Conservation (phyloP, 148 eudicot genomes). For the Dysphania ambrosioides region DNA sequence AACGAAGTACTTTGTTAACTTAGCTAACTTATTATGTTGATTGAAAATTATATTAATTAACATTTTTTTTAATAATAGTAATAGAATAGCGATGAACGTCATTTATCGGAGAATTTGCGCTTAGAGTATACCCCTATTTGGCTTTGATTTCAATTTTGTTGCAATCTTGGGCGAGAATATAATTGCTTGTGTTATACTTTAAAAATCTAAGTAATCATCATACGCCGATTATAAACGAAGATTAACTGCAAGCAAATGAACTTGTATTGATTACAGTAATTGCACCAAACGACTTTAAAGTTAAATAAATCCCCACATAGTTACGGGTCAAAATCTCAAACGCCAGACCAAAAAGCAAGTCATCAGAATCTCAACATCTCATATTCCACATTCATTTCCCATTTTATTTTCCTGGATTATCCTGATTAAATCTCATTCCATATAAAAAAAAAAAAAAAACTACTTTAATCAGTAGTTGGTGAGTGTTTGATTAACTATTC, state of each 20-base stretch:
- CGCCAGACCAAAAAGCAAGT: slow-evolving; percentile 3
- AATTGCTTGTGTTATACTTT: slow-evolving; percentile 21
- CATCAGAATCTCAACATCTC: background rate
- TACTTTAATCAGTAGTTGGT: background rate
- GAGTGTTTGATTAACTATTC: slow-evolving; percentile 19
- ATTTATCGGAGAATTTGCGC: too few relatives aligned
- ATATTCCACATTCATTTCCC: background rate
- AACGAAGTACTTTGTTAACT: too few relatives aligned
- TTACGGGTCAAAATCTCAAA: background rate
- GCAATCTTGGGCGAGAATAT: slow-evolving; percentile 12
- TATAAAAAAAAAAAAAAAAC: background rate
- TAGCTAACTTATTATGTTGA: too few relatives aligned
- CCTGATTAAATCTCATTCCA: background rate
- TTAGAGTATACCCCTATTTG: too few relatives aligned
- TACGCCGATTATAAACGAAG: background rate
- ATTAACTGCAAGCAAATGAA: background rate
- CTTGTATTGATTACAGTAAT: slow-evolving; percentile 4
- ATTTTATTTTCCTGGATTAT: background rate
- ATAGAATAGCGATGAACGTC: too few relatives aligned
- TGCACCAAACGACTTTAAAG: background rate
- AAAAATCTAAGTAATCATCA: slow-evolving; percentile 26
- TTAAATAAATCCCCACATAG: background rate
- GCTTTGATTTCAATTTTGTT: too few relatives aligned
- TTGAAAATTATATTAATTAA: too few relatives aligned
- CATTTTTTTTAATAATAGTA: too few relatives aligned